Evolutionary conservation across 2,329 filamentous ascomycete genomes (phyloP).

Genomic region (Achaetomium macrosporum): DNA sequence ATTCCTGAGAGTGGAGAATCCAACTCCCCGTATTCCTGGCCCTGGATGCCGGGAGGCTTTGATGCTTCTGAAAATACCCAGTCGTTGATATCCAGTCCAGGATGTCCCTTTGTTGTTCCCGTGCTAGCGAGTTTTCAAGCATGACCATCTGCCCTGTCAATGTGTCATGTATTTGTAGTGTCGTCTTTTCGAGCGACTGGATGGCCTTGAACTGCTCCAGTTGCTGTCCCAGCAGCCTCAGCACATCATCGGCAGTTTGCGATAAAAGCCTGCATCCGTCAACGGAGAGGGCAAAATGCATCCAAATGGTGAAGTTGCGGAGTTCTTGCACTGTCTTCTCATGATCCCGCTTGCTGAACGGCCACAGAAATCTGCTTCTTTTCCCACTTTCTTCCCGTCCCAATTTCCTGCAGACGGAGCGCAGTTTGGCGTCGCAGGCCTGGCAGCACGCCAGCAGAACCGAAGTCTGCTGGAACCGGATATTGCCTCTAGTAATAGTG

Average conservation of each 20-base stretch:
- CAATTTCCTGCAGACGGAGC: neutral
- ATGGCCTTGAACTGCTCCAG: constrained; percentile 17
- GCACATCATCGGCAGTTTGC: constrained; percentile 20
- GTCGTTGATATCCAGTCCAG: neutral
- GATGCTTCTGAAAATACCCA: neutral
- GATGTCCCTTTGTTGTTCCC: neutral
- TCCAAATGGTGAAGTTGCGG: constrained; percentile 17
- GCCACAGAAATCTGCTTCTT: constrained; percentile 15
- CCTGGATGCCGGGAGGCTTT: constrained; percentile 2
- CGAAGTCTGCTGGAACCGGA: neutral
- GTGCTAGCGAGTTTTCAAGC: neutral
- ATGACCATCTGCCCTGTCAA: neutral
- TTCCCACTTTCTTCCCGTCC: neutral
- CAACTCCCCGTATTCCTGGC: constrained; percentile 21
- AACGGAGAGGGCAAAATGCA: constrained; percentile 23
- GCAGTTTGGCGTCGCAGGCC: neutral
- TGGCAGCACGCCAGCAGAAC: neutral
- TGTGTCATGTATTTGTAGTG: neutral
- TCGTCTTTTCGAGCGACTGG: constrained; percentile 4
- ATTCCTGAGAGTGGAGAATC: constrained; percentile 10
- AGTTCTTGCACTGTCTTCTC: constrained; percentile 20
- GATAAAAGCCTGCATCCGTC: constrained; percentile 21
- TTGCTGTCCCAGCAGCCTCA: constrained; percentile 17
- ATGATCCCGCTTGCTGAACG: constrained; percentile 21
- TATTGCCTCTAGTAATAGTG: neutral